A percentile compares a stretch with the other conserved stretches of the same genome.
Conservation (phyloP, 352 stramenopile species). For the Elongisporangium anandrum region DNA sequence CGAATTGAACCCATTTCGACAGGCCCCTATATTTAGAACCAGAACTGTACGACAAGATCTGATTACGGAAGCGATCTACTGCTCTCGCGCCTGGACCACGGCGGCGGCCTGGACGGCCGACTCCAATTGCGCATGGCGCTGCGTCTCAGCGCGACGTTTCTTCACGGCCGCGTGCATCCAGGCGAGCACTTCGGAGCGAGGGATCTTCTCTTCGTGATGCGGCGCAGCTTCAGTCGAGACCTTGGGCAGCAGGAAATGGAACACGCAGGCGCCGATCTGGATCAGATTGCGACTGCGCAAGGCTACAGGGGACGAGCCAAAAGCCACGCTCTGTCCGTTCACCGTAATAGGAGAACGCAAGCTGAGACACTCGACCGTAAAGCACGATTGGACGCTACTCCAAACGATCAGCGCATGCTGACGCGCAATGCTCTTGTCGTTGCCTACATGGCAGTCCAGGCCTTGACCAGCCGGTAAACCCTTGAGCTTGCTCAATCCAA, state of each 20-base stretch:
- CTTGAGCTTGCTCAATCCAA: conserved; percentile 37
- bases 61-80: too few species aligned
- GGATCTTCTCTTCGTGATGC: conserved; percentile 2
- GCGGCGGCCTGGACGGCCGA: too few species aligned
- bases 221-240: conserved; percentile 3
- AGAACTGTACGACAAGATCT: too few species aligned
- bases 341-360: conserved; percentile 46
- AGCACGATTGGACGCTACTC: conserved; percentile 34
- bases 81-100: too few species aligned
- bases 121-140: too few species aligned
- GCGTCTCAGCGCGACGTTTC: conserved; percentile 13
- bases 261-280: conserved; percentile 60
- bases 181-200: conserved; percentile 19
- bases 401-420: conserved; percentile 69
- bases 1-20: too few species aligned
- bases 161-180: conserved; percentile 25
- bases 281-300: conserved; percentile 55
- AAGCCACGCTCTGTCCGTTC: conserved; percentile 53
- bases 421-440: conserved; percentile 50
- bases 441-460: conserved; percentile 71
- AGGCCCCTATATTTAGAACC: too few species aligned
- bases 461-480: conserved; percentile 39
- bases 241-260: conserved; percentile 77
- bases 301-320: conserved; percentile 33
- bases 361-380: conserved; percentile 72